These are phyloP conservation scores for Syncephalastrum sp. DNA, from an alignment of 371 early-diverging fungal genomes.

Conservation along the genomic window DNA sequence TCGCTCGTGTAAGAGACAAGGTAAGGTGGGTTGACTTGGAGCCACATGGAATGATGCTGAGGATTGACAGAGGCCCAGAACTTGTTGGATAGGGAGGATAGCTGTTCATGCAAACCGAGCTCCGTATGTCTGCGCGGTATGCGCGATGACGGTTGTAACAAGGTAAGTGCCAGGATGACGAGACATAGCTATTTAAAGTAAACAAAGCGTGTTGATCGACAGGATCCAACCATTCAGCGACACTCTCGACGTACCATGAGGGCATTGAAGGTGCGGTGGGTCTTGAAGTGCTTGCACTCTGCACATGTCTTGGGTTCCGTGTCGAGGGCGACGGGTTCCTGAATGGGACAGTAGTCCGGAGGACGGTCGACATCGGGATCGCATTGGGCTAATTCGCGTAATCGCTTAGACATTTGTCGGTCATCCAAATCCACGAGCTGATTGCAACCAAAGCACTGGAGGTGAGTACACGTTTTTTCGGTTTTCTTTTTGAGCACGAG, in stretches of 20 bases:
- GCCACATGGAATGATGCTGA: conserved; percentile 13
- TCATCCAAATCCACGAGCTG: conserved; percentile 31
- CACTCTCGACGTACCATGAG: conserved; percentile 21
- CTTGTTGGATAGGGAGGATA: conserved; percentile 15
- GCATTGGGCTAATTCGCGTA: conserved; percentile 22
- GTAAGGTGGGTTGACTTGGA: conserved; percentile 20
- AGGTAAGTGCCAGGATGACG: conserved; percentile 15
- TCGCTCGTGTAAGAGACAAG: conserved; percentile 13
- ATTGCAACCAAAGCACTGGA: background rate
- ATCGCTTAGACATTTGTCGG: conserved; percentile 26
- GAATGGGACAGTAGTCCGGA: conserved; percentile 24
- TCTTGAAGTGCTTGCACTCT: conserved; percentile 31
- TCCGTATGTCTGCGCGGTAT: no score
- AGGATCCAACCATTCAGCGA: background rate
- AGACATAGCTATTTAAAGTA: conserved; percentile 19
- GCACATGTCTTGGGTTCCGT: conserved; percentile 18
- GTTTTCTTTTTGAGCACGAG: background rate
- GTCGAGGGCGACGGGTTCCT: conserved; percentile 17
- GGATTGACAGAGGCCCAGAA: conserved; percentile 38
- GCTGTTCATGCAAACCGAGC: conserved; percentile 1
- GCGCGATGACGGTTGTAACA: conserved; percentile 2
- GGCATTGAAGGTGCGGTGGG: conserved; percentile 28
- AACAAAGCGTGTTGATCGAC: background rate
- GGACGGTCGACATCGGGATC: conserved; percentile 20
- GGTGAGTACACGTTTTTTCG: background rate